A percentile compares a stretch with the other conserved stretches of the same genome.
phyloP scores from a whole-genome alignment of 495 filamentous ascomycete species.

The Neurospora sp. region DNA sequence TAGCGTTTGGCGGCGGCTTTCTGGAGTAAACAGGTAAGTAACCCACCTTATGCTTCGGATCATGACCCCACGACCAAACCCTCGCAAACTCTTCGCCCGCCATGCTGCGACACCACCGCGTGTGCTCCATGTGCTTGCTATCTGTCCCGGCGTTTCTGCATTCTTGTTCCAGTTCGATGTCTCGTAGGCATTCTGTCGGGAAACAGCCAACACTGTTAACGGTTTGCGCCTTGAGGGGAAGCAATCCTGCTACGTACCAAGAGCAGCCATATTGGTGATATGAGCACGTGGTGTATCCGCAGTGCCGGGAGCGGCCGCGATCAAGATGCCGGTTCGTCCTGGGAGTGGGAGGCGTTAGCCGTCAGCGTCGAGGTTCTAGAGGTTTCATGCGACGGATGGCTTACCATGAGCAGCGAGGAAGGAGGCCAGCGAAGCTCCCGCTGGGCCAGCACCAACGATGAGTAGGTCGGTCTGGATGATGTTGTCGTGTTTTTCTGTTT shows the following conservation, averaged over 20 bases:
- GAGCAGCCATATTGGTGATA: conserved; percentile 38
- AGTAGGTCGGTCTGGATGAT: conserved; percentile 38
- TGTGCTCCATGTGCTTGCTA: conserved; percentile 37
- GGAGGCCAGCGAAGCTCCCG: conserved; percentile 44
- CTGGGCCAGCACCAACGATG: conserved; percentile 48
- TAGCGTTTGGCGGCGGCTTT: conserved; percentile 1
- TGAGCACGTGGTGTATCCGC: conserved; percentile 46
- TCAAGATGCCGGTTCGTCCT: conserved; percentile 40
- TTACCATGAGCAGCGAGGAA: conserved; percentile 44
- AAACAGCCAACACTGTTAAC: not conserved
- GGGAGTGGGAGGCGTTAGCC: not conserved
- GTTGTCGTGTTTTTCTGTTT: conserved; percentile 4
- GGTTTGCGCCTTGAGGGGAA: not conserved
- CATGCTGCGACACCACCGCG: conserved; percentile 45
- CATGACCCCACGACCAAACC: conserved; percentile 44
- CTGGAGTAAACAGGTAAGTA: not conserved
- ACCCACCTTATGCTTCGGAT: conserved; percentile 32
- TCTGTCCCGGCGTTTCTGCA: conserved; percentile 24
- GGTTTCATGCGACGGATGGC: not conserved
- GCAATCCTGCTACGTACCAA: conserved; percentile 6
- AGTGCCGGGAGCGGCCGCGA: conserved; percentile 34
- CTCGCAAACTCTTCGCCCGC: conserved; percentile 44
- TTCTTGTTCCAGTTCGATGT: conserved; percentile 39
- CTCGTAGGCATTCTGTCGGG: conserved; percentile 35
- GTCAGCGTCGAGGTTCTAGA: not conserved